These are phyloP conservation scores for Scutellaria baicalensis DNA, from an alignment of 257 asterid genomes.

Conservation along the genomic window DNA sequence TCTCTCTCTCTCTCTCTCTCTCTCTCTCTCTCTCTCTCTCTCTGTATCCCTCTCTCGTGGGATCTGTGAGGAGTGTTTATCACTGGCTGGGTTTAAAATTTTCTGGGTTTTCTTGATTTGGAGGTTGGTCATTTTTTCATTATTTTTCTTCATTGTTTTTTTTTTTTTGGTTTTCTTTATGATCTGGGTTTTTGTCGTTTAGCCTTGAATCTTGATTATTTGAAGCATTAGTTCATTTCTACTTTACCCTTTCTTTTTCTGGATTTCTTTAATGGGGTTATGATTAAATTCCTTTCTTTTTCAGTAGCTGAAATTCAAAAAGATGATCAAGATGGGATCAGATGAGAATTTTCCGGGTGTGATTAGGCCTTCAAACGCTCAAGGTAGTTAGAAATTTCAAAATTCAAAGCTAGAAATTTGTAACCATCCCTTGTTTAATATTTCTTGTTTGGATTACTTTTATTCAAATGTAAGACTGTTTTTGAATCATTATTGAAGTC, in stretches of 20 bases:
- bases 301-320: conserved; percentile 7
- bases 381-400: conserved; percentile 32
- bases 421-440: not conserved
- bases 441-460: not conserved
- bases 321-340: conserved; percentile 49
- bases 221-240: not conserved
- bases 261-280: not conserved
- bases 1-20: conserved; percentile 8
- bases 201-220: conserved; percentile 16
- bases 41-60: not conserved
- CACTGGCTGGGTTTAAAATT: not conserved
- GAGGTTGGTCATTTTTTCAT: not conserved
- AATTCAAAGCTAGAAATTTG: not conserved
- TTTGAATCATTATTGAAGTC: not conserved
- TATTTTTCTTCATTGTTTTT: not conserved
- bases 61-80: not conserved
- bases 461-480: not conserved
- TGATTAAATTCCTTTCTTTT: not conserved
- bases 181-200: conserved; percentile 3
- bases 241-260: not conserved
- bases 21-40: not conserved
- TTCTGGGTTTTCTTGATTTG: conserved; percentile 19
- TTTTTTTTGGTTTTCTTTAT: not conserved
- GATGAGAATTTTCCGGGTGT: conserved; percentile 51
- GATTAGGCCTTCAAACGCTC: conserved; percentile 53